phyloP scores from a whole-genome alignment of 2,329 filamentous ascomycete genomes.

The Verticillium nubilum region DNA sequence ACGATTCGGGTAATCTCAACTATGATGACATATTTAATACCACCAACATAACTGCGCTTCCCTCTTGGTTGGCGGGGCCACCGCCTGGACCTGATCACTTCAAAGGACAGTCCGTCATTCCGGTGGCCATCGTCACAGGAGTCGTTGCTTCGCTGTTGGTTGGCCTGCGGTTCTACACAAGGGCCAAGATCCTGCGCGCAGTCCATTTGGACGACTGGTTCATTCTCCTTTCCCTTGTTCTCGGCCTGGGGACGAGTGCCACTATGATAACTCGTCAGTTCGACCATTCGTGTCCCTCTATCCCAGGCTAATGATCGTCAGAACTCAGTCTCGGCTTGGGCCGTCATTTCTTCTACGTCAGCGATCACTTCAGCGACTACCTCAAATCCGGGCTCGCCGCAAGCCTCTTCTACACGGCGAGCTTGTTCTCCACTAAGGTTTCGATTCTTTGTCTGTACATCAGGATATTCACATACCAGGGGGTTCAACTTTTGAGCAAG shows the following conservation, averaged over 20 bases:
- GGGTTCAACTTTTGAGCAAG: slow-evolving; percentile 18
- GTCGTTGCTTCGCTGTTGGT: slow-evolving; percentile 22
- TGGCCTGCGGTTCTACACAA: slow-evolving; percentile 26
- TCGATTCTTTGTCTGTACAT: slow-evolving; percentile 18
- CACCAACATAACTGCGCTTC: neutral
- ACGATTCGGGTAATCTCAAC: neutral
- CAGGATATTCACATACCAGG: slow-evolving; percentile 16
- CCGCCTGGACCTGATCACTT: slow-evolving; percentile 7
- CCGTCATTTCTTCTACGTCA: slow-evolving; percentile 4
- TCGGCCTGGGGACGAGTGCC: slow-evolving; percentile 8
- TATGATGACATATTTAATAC: neutral
- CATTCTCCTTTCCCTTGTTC: slow-evolving; percentile 23
- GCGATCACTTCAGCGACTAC: slow-evolving; percentile 1
- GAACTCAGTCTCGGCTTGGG: slow-evolving; percentile 10
- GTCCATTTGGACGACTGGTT: slow-evolving; percentile 28
- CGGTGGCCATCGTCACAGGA: slow-evolving; percentile 11
- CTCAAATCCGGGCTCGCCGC: slow-evolving; percentile 9
- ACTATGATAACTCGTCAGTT: slow-evolving; percentile 10
- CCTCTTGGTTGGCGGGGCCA: neutral
- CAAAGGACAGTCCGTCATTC: slow-evolving; percentile 10
- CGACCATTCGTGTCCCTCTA: neutral
- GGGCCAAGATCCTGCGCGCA: slow-evolving; percentile 23
- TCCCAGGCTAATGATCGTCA: neutral
- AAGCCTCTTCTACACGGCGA: slow-evolving; percentile 12
- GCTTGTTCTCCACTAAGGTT: slow-evolving; percentile 14